A percentile compares a stretch with the other conserved stretches of the same genome.
Evolutionary conservation across 225 moss, liverwort and hornwort genomes (phyloP).

Genomic region (Marchantia polymorpha): DNA sequence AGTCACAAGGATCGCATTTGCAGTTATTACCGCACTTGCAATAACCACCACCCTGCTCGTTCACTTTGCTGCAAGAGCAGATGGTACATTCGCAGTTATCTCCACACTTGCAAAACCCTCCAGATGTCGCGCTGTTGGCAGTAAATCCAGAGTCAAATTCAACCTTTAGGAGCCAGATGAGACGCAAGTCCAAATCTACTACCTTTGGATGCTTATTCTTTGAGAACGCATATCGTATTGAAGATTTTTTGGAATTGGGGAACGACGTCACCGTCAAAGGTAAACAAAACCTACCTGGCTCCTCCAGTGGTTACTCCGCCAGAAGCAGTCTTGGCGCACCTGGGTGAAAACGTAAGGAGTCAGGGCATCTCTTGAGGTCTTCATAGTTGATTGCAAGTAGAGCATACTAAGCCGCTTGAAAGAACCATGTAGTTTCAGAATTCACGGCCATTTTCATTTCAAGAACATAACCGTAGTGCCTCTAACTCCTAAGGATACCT

Average conservation of each 20-base stretch:
- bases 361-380: too few species aligned
- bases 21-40: constrained; percentile 13
- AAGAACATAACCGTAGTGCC: too few species aligned
- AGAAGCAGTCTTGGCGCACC: constrained; percentile 5
- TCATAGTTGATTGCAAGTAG: too few species aligned
- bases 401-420: too few species aligned
- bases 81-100: constrained; percentile 9
- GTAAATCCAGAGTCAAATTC: not conserved
- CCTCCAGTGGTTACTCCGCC: not conserved
- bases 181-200: not conserved
- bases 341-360: not conserved
- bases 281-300: not conserved
- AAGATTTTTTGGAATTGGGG: not conserved
- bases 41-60: not conserved
- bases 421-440: too few species aligned
- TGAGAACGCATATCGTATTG: not conserved
- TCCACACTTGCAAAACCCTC: constrained; percentile 13
- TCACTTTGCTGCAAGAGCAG: constrained; percentile 16
- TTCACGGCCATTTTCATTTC: too few species aligned
- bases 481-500: too few species aligned
- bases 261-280: not conserved
- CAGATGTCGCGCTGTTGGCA: not conserved
- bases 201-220: not conserved
- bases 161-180: not conserved
- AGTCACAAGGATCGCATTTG: constrained; percentile 18